Base-by-base conservation (phyloP, 305 asterid genomes). In the Fraxinus xanthoxyloides region DNA sequence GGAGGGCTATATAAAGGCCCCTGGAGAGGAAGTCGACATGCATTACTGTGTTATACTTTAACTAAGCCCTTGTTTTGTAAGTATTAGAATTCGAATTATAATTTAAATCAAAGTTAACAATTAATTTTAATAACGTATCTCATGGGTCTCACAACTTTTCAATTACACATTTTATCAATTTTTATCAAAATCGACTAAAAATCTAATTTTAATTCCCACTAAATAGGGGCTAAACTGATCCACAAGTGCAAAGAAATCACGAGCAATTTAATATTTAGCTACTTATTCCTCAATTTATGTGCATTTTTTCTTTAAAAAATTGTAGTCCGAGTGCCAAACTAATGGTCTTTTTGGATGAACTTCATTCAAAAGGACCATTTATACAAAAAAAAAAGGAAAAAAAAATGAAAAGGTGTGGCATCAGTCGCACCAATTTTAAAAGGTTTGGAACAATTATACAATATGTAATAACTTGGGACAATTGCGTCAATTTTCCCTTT, bases 1-100 rank as follows among this genome's bases (percentile, higher is more conserved):
- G 46, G 31, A 70, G 12, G 80, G 82, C 83, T 86, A 85, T 89
- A 81, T 89, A 89, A 84, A 87, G 91, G 80, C 75, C 38, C 7
- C 35, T 5, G 78, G 81, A 30, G 32, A 1, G 9, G 43, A 21
- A 72, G 59, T 13, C 84, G 70, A n/a, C 65, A 38, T 26, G 43
- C 83, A 24, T 21, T 63, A 63, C 48, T 72, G 74, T 43, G 79
- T 54, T 78, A 84, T 82, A 72, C 70, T 83, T 80, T 38, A 32
- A 82, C 48, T 77, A 80, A 38, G 3, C 8, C 12, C 46, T 1
- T 38, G 46, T 36, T 36, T 36, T 8, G 43, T 36, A 36, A 2
- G 0, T 12, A 36, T 7, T 38, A 38, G 2, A 38, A 38, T 38
- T 38, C 0, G 0, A 38, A 38, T 38, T 38, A 10, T 40, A 40